Evolutionary conservation across 805 yeast genomes (phyloP).

Genomic region (Kluyveromyces wickerhamii): DNA sequence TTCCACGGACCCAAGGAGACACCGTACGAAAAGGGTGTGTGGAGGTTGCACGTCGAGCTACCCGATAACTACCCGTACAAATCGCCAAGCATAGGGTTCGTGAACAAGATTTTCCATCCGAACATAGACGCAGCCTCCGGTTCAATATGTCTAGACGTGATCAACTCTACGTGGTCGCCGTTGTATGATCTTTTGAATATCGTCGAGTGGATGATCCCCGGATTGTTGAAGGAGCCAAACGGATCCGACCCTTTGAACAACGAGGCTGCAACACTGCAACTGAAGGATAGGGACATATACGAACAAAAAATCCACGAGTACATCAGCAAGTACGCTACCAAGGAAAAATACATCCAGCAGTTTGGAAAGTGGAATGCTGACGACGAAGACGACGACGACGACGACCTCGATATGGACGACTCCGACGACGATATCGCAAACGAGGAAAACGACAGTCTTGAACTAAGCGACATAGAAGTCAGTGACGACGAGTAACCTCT

Average conservation of each 20-base stretch:
- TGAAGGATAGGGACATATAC: constrained; percentile 59
- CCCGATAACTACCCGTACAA: constrained; percentile 95
- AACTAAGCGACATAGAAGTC: constrained; percentile 26
- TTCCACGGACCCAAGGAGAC: constrained; percentile 83
- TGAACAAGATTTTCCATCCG: constrained; percentile 88
- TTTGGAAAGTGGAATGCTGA: constrained; percentile 44
- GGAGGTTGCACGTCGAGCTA: constrained; percentile 87
- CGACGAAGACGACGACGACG: constrained; percentile 38
- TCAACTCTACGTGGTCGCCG: constrained; percentile 97
- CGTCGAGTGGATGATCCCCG: constrained; percentile 90
- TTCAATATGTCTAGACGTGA: constrained; percentile 90
- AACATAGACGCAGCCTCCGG: constrained; percentile 89
- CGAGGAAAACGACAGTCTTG: constrained; percentile 11
- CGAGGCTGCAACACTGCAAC: constrained; percentile 76
- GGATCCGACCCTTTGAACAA: constrained; percentile 91
- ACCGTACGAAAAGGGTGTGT: constrained; percentile 81
- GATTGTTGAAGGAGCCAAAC: constrained; percentile 82
- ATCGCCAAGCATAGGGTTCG: constrained; percentile 92
- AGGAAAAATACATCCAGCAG: constrained; percentile 30
- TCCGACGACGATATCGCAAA: constrained; percentile 10
- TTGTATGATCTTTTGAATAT: constrained; percentile 89
- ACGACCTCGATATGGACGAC: constrained; percentile 8
- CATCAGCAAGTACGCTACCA: constrained; percentile 61
- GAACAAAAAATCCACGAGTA: constrained; percentile 62
- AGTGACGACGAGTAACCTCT: constrained; percentile 17